Base-by-base conservation (phyloP, 2,329 filamentous ascomycete genomes). In the Plectosphaerella plurivora region DNA sequence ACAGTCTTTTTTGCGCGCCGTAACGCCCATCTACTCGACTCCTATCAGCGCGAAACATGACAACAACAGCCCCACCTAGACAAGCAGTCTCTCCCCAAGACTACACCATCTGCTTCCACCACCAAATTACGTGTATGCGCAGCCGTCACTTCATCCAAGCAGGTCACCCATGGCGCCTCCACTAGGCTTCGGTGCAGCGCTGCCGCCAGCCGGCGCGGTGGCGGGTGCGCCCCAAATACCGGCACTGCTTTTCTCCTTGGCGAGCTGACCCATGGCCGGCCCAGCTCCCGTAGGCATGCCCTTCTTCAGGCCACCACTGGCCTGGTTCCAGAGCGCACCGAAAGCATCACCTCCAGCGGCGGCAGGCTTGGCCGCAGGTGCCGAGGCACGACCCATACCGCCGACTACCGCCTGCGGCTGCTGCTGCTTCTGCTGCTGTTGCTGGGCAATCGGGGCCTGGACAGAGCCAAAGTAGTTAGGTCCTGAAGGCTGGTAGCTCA, bases 391-490 rank as follows among this genome's bases (percentile, higher is more conserved):
- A 63, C 81, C 79, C 57, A 73, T 72, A 52, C 71, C 71, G 12
- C 73, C 74, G 65, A 14, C 15, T 4, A 16, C 18, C 10, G 16
- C 41, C n/a, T 18, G 8, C 8, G 12, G 15, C 12, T 15, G 10
- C 28, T 48, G 41, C 28, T 33, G 8, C 28, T 33, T 9, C n/a
- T 18, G 10, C 10, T 12, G n/a, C n/a, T 16, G 10, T 25, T 48
- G 41, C 36, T 60, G 65, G 20, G 41, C 59, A 10, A 45, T 65
- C 55, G 71, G 63, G 37, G 73, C 71, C 55, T 81, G 78, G 4
- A 97, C 87, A 1, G 91, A 94, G 50, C 91, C 91, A 70, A 93
- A 99, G 76, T 99, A 99, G 73, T 99, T 99, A 50, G 94, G 94
- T 20, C 88, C 86, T 2, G 86, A 71, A 2, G 88, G 82, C 70